Evolutionary conservation across 1,284 basidiomycete genomes (phyloP).

Genomic region (Cryptococcus depauperatus): DNA sequence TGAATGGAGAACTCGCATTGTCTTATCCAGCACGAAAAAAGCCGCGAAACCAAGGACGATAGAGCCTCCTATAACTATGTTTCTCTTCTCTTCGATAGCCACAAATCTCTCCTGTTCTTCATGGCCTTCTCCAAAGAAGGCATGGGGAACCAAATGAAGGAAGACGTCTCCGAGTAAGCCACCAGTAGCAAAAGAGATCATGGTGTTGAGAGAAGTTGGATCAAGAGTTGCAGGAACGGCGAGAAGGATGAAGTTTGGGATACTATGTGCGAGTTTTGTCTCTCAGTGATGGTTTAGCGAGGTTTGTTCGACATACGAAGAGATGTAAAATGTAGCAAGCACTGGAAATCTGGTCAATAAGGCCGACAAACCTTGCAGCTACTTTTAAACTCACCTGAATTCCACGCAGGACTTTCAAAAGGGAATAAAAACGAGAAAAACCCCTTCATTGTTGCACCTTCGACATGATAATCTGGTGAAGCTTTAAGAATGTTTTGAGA

Average conservation of each 20-base stretch:
- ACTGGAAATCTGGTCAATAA: conserved; percentile 45
- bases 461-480: not conserved
- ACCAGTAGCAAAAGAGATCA: conserved; percentile 62
- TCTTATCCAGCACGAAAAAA: conserved; percentile 86
- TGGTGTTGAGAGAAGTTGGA: conserved; percentile 72
- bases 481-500: no score
- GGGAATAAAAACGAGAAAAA: conserved; percentile 73
- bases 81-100: conserved; percentile 78
- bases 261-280: conserved; percentile 47
- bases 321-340: conserved; percentile 84
- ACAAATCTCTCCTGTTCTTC: conserved; percentile 56
- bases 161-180: conserved; percentile 84
- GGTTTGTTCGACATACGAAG: conserved; percentile 66
- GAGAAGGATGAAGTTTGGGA: conserved; percentile 83
- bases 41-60: conserved; percentile 76
- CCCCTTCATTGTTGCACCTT: conserved; percentile 37
- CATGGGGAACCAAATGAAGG: conserved; percentile 77
- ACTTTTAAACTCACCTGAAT: conserved; percentile 52
- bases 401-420: conserved; percentile 71
- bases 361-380: not conserved
- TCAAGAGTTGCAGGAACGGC: conserved; percentile 80
- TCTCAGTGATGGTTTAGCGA: no score
- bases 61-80: conserved; percentile 75
- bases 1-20: conserved; percentile 60
- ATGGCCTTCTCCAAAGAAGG: conserved; percentile 78